Evolutionary conservation across 1,284 basidiomycete species (phyloP), one percentile per base, ranked within the genome.

Genomic region (Golubevia pallescens): DNA sequence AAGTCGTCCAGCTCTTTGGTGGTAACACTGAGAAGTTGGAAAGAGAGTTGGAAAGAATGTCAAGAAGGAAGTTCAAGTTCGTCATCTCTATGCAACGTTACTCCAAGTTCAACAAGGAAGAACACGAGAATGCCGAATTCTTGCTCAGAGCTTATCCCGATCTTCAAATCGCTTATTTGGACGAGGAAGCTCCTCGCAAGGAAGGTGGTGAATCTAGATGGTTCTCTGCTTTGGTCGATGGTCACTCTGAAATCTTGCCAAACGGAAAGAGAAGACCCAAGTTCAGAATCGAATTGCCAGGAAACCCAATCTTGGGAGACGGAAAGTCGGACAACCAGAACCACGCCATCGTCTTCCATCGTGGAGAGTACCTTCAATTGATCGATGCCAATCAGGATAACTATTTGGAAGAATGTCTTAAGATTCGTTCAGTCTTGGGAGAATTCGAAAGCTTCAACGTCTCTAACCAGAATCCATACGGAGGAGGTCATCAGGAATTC

Each of bases 241-340:
- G 97, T 34, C 95, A 99, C 87, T 97, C 94, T 63, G 96, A 99
- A 87, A 94, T 98, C 85, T 88, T 93, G 62, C 90, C 93, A 13
- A 92, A 93, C 80, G 95, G 95, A 56, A 91, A 92, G 69, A 90
- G 96, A 66, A 89, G 93, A 53, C 96, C 96, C 74, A 99, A 99
- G 89, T 99, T 99, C 91, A 91, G 95, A 70, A 93, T 99, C 86
- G 96, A 99, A 88, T 89, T 99, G 20, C 96, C 97, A 42, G 96
- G 96, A 60, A 99, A 99, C 88, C 96, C 96, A 0, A 99, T 99
- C 87, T 90, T 99, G 61, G 97, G 97, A 73, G 97, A 99, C 86
- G 97, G 96, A 74, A 99, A 99, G 88, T 97, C 95, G 63, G 96
- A 99, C 89, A 99, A 99, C 87, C 97, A 99, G 90, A 99, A 99